Evolutionary conservation across 768 basidiomycete species (phyloP).

Genomic region (Vararia minispora): DNA sequence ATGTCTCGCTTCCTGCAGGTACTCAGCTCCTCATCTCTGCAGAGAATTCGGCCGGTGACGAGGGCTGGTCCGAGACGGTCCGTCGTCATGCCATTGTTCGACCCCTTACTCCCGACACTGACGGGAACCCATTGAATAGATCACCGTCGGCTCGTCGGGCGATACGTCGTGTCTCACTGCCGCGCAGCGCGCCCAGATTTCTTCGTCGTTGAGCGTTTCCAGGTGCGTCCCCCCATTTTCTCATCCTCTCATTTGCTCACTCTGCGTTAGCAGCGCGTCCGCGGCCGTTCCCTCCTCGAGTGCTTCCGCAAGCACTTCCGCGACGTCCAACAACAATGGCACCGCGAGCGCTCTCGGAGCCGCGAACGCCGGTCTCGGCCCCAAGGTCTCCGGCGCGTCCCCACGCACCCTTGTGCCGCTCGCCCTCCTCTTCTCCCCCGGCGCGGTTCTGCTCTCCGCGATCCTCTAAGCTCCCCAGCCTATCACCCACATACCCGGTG

Average conservation of each 20-base stretch:
- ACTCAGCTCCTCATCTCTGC: constrained; percentile 40
- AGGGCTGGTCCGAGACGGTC: constrained; percentile 39
- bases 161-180: constrained; percentile 27
- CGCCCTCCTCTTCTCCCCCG: too few relatives aligned
- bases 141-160: constrained; percentile 24
- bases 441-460: too few relatives aligned
- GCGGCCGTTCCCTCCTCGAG: constrained; percentile 11
- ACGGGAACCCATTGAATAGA: constrained; percentile 16
- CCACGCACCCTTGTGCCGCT: too few relatives aligned
- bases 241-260: background rate
- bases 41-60: constrained; percentile 38
- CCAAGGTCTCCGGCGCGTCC: too few relatives aligned
- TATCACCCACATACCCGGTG: too few relatives aligned
- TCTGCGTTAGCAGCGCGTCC: constrained; percentile 7
- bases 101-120: background rate
- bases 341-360: constrained; percentile 22
- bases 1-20: constrained; percentile 33
- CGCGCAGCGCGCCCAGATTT: constrained; percentile 8
- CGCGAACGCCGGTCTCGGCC: constrained; percentile 22
- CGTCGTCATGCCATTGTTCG: background rate
- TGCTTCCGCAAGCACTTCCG: constrained; percentile 12
- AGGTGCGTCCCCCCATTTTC: background rate
- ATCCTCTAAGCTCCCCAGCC: too few relatives aligned
- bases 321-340: constrained; percentile 5
- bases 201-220: constrained; percentile 2